Conservation (phyloP, 805 yeast genomes). For the Nematodospora valgi region DNA sequence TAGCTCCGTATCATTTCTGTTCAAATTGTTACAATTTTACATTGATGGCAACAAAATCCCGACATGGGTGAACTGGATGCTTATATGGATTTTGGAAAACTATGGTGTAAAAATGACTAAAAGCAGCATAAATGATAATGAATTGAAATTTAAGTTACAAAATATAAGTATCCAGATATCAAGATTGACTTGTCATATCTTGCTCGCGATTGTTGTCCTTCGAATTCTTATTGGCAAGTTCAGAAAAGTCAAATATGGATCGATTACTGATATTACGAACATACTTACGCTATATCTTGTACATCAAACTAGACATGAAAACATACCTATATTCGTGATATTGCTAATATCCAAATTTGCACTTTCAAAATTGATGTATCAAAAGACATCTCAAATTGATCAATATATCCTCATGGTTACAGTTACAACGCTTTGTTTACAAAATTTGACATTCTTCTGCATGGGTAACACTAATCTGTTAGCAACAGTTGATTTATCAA, state of each 20-base stretch:
- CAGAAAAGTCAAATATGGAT: constrained; percentile 21
- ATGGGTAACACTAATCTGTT: constrained; percentile 90
- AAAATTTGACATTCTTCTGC: constrained; percentile 77
- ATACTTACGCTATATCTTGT: constrained; percentile 42
- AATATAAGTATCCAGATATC: constrained; percentile 24
- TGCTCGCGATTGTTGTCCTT: constrained; percentile 23
- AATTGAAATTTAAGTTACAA: constrained; percentile 17
- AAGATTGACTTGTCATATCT: constrained; percentile 18
- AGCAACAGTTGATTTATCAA: constrained; percentile 85
- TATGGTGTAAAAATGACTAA: constrained; percentile 3
- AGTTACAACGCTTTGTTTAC: constrained; percentile 49
- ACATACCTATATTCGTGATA: constrained; percentile 52
- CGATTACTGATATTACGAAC: constrained; percentile 32
- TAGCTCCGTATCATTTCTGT: constrained; percentile 44
- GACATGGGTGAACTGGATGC: constrained; percentile 19
- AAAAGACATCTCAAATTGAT: constrained; percentile 13
- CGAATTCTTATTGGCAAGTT: constrained; percentile 27
- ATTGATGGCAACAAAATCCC: constrained; percentile 59
- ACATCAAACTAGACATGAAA: constrained; percentile 52
- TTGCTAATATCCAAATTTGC: constrained; percentile 27
- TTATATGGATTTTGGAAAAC: constrained; percentile 25
- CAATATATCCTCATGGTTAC: constrained; percentile 22
- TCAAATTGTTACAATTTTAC: constrained; percentile 52
- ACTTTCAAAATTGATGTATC: constrained; percentile 13
- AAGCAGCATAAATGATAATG: constrained; percentile 3